Conservation (phyloP, 345 rosid genomes). For the Murraya koenigii region DNA sequence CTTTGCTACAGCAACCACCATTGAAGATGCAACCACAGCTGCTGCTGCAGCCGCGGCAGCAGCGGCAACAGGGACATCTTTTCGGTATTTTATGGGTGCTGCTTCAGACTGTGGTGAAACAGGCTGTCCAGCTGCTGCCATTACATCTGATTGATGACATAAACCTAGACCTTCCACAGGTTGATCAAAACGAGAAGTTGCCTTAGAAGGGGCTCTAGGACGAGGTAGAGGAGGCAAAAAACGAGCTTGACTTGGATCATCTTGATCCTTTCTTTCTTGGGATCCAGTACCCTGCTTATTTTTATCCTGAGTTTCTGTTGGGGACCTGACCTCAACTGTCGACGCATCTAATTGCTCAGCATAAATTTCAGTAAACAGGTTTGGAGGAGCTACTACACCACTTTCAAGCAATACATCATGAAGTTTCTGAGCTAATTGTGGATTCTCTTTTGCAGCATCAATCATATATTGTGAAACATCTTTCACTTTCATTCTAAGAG, state of each 20-base stretch:
- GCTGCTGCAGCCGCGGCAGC: slow-evolving; percentile 86
- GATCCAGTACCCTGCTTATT: slow-evolving; percentile 30
- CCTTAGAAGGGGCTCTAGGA: slow-evolving; percentile 39
- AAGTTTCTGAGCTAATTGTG: slow-evolving; percentile 84
- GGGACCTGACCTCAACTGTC: slow-evolving; percentile 40
- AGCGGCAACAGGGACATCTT: slow-evolving; percentile 77
- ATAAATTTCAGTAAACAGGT: slow-evolving; percentile 68
- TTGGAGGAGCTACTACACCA: slow-evolving; percentile 86
- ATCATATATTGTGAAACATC: slow-evolving; percentile 93
- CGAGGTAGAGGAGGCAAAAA: slow-evolving; percentile 72
- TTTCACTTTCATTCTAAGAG: slow-evolving; percentile 81
- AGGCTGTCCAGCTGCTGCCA: slow-evolving; percentile 36
- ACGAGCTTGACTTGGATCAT: slow-evolving; percentile 36
- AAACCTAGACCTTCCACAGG: slow-evolving; percentile 37
- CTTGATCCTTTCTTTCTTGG: slow-evolving; percentile 38
- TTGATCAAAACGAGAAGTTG: slow-evolving; percentile 21
- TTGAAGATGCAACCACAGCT: slow-evolving; percentile 92
- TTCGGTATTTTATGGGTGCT: slow-evolving; percentile 40
- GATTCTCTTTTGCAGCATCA: slow-evolving; percentile 95
- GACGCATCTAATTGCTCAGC: slow-evolving; percentile 44
- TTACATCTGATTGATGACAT: slow-evolving; percentile 26
- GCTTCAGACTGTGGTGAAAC: slow-evolving; percentile 46
- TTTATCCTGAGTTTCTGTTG: slow-evolving; percentile 38
- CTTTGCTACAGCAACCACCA: slow-evolving; percentile 91
- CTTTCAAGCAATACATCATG: slow-evolving; percentile 93